These are phyloP conservation scores for Entoloma clypeatum DNA, from an alignment of 1,284 basidiomycete species.

Conservation along the genomic window DNA sequence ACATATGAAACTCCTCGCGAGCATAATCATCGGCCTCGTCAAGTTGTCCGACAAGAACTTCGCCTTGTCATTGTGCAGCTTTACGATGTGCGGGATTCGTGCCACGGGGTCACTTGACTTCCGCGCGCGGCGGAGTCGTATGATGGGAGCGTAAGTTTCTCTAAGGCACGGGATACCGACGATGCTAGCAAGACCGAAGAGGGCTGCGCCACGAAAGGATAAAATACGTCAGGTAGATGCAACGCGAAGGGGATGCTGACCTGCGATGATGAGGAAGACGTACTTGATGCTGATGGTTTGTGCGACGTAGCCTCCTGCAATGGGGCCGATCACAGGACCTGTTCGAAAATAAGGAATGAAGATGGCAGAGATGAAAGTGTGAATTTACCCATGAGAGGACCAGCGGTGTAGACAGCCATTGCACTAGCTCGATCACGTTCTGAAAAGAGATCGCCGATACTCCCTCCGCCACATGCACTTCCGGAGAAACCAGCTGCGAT, in stretches of 20 bases:
- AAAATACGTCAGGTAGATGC: neutral
- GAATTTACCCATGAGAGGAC: constrained; percentile 64
- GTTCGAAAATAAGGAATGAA: neutral
- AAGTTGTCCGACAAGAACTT: constrained; percentile 47
- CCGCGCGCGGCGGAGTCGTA: constrained; percentile 45
- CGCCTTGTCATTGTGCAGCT: constrained; percentile 31
- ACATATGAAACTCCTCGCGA: constrained; percentile 56
- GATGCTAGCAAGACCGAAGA: constrained; percentile 38
- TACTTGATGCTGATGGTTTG: constrained; percentile 55
- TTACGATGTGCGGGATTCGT: constrained; percentile 30
- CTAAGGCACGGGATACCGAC: constrained; percentile 52
- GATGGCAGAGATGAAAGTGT: constrained; percentile 11
- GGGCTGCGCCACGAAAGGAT: constrained; percentile 23
- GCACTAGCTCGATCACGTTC: constrained; percentile 59
- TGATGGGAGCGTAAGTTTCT: constrained; percentile 63
- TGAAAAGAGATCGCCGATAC: constrained; percentile 59
- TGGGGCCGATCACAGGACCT: constrained; percentile 55
- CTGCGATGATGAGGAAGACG: constrained; percentile 56
- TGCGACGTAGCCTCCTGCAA: constrained; percentile 61
- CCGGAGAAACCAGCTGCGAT: constrained; percentile 53
- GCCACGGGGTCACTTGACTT: constrained; percentile 34
- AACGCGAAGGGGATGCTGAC: constrained; percentile 21
- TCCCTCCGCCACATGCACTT: constrained; percentile 58
- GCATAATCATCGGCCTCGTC: constrained; percentile 46
- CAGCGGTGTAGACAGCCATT: constrained; percentile 63